Conservation (phyloP, 208 protist genomes). For the Strigomonas galati region DNA sequence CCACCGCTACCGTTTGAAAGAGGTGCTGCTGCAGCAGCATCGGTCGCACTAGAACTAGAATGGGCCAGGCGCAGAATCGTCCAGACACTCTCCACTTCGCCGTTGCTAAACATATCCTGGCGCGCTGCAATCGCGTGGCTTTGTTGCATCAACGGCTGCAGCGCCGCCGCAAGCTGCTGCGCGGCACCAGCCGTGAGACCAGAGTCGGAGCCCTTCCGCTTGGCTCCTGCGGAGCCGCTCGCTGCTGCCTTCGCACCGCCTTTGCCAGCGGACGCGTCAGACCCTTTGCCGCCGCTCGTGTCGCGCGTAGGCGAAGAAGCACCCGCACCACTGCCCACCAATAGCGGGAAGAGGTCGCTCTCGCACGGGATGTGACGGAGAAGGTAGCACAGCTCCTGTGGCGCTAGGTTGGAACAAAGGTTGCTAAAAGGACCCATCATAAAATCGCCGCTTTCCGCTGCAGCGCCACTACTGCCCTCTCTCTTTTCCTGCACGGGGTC, state of each 20-base stretch:
- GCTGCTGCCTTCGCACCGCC: slow-evolving; percentile 2
- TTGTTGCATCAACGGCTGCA: slow-evolving; percentile 8
- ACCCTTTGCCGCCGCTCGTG: neutral
- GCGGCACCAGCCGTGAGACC: neutral
- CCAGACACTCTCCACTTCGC: slow-evolving; percentile 11
- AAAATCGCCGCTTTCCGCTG: neutral
- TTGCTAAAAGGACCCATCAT: too few species aligned
- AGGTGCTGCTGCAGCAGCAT: neutral
- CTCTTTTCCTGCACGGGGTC: neutral
- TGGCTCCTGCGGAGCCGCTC: too few species aligned
- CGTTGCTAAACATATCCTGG: neutral
- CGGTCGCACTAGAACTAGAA: slow-evolving; percentile 1
- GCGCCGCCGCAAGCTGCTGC: neutral
- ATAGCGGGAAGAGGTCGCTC: neutral
- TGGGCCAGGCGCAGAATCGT: slow-evolving; percentile 15
- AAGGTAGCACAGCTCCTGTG: neutral
- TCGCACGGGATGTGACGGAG: neutral
- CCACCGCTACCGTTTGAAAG: neutral
- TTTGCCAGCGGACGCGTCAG: neutral
- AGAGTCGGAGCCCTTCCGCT: neutral
- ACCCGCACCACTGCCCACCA: neutral
- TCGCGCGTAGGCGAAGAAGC: neutral
- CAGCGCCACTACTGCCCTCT: neutral
- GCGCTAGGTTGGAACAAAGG: too few species aligned
- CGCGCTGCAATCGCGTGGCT: neutral